Evolutionary conservation across 2,329 filamentous ascomycete genomes (phyloP), one percentile per base, ranked within the genome.

Genomic region (Ceratocystis alfenasii): DNA sequence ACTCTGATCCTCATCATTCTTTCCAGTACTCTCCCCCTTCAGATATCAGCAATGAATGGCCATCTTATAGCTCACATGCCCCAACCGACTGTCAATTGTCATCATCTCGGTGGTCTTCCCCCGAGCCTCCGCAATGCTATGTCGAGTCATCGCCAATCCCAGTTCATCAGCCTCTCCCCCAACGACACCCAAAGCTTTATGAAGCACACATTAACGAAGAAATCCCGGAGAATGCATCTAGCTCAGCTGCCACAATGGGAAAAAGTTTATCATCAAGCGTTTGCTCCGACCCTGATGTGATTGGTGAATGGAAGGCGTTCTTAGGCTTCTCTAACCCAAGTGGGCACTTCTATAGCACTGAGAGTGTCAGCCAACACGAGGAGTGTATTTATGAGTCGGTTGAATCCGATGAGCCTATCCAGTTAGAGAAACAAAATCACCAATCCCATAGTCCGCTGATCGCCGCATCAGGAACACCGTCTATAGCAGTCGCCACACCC

Each of bases 111-210:
- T 25, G 28, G 53, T 2, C n/a, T 30, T 46, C 53, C 22, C 33
- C 28, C 48, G 50, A 17, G 15, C 12, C 63, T 45, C 63, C 53
- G 7, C 30, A 60, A 25, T n/a, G 65, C 30, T 44, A 48, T 28
- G 62, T 67, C 4, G 44, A 45, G 17, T 65, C 66, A 44, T 67
- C 66, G 7, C 66, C 62, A 28, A 33, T 61, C 8, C 55, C 63
- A 2, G 62, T 67, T 22, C 48, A 65, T 48, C 63, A 65, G 22
- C 63, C 66, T 30, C 53, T 41, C 15, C 66, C 66, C 12, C 33
- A 57, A n/a, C 59, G 66, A 10, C 53, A 48, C 20, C 60, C 55
- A 8, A 50, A 36, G 10, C 44, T 59, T n/a, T 48, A 28, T 22
- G 59, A 65, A 12, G 20, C 30, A 6, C 28, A 20, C 5, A 20